phyloP scores from a whole-genome alignment of 495 filamentous ascomycete species.

The Copromyces sp. region DNA sequence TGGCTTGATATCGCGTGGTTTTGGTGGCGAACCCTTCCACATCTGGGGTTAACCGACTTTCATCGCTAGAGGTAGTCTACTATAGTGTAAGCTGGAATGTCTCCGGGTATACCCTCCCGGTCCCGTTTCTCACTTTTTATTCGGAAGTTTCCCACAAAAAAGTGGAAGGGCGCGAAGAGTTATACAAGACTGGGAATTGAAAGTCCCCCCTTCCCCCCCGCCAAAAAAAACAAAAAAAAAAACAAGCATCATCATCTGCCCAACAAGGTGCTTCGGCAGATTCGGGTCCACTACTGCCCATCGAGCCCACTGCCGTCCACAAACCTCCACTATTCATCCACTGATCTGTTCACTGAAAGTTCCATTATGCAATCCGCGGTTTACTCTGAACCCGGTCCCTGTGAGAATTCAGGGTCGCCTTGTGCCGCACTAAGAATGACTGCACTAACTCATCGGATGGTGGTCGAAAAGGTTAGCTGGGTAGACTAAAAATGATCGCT shows the following conservation, averaged over 20 bases:
- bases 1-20: not conserved
- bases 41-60: not conserved
- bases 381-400: not conserved
- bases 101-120: not conserved
- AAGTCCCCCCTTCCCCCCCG: too few species aligned
- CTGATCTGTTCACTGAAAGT: too few species aligned
- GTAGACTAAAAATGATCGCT: too few species aligned
- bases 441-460: too few species aligned
- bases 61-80: too few species aligned
- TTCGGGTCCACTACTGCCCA: not conserved
- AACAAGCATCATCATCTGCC: not conserved
- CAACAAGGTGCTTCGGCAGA: not conserved
- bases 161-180: too few species aligned
- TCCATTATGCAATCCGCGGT: not conserved
- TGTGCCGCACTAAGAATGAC: too few species aligned
- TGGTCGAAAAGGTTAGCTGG: too few species aligned
- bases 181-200: not conserved
- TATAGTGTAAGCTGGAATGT: not conserved
- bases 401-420: not conserved
- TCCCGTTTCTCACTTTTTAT: too few species aligned
- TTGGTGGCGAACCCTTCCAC: not conserved
- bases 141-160: too few species aligned
- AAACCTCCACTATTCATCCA: not conserved
- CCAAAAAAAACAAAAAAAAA: not conserved
- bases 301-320: not conserved